Conservation (phyloP, 2,329 filamentous ascomycete genomes). For the Diaporthe australafricana region DNA sequence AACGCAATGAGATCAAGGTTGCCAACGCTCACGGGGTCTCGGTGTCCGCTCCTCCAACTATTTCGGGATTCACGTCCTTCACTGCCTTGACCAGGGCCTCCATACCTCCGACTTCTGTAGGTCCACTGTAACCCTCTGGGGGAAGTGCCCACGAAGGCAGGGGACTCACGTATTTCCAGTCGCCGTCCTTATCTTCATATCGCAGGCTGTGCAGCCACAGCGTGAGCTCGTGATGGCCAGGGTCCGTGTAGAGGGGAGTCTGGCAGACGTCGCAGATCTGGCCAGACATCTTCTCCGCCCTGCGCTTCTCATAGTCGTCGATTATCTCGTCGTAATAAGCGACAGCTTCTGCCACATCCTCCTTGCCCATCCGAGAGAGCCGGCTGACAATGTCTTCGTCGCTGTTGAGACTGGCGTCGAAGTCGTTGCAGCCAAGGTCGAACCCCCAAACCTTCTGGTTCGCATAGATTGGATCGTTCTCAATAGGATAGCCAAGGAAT, state of each 20-base stretch:
- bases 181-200: constrained; percentile 85
- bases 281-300: constrained; percentile 94
- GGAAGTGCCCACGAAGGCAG: constrained; percentile 90
- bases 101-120: constrained; percentile 73
- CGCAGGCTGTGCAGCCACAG: constrained; percentile 94
- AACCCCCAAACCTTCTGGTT: constrained; percentile 93
- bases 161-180: constrained; percentile 88
- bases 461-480: constrained; percentile 97
- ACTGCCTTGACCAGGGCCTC: constrained; percentile 69
- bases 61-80: constrained; percentile 57
- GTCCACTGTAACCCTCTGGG: constrained; percentile 77
- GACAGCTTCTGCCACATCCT: constrained; percentile 89
- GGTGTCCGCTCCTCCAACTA: constrained; percentile 41
- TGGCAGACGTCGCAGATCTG: constrained; percentile 83
- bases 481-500: constrained; percentile 92
- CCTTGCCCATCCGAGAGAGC: constrained; percentile 91
- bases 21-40: constrained; percentile 11
- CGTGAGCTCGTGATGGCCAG: constrained; percentile 87
- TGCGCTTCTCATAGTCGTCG: constrained; percentile 87
- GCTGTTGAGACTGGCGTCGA: constrained; percentile 75
- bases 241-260: constrained; percentile 93
- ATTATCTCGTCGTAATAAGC: constrained; percentile 96
- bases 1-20: constrained; percentile 28
- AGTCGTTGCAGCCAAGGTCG: constrained; percentile 75
- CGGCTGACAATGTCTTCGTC: constrained; percentile 92